These are phyloP conservation scores for Umbelopsis vinacea DNA, from an alignment of 192 early-diverging fungal species.

Conservation along the genomic window DNA sequence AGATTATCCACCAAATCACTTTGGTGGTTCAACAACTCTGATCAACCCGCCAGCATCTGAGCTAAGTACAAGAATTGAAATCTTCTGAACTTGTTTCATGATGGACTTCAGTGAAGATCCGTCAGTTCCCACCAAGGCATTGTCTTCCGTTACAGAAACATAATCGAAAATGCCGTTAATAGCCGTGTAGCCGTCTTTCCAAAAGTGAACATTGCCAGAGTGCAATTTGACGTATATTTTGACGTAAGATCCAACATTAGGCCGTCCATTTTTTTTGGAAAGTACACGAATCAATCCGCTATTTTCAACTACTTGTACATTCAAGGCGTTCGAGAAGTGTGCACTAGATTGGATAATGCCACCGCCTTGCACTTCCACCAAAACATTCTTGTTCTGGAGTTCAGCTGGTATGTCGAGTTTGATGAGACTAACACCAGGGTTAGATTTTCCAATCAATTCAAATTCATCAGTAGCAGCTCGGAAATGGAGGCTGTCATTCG, in stretches of 20 bases:
- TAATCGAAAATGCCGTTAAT: conserved; percentile 56
- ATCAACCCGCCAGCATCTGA: conserved; percentile 6
- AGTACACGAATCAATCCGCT: conserved; percentile 45
- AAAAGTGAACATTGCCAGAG: conserved; percentile 39
- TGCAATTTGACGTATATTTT: conserved; percentile 53
- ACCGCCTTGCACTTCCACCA: conserved; percentile 40
- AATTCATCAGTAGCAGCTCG: background rate
- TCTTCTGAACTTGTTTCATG: conserved; percentile 21
- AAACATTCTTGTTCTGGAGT: conserved; percentile 13
- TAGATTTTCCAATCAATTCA: conserved; percentile 26
- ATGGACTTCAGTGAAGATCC: background rate
- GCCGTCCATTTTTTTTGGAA: conserved; percentile 31
- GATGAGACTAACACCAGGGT: background rate
- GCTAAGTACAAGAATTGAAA: conserved; percentile 2
- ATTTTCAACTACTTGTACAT: conserved; percentile 43
- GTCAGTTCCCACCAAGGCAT: conserved; percentile 24
- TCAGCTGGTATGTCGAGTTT: background rate
- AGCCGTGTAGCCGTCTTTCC: conserved; percentile 59
- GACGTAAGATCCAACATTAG: conserved; percentile 51
- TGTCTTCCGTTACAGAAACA: conserved; percentile 44
- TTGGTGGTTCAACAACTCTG: conserved; percentile 10
- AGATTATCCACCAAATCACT: background rate
- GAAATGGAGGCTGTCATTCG: conserved; percentile 5
- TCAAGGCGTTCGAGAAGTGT: conserved; percentile 47
- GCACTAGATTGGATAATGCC: conserved; percentile 39